phyloP scores from a whole-genome alignment of 2,329 filamentous ascomycete genomes.

The Ophiocordyceps camponoti-rufipedis region DNA sequence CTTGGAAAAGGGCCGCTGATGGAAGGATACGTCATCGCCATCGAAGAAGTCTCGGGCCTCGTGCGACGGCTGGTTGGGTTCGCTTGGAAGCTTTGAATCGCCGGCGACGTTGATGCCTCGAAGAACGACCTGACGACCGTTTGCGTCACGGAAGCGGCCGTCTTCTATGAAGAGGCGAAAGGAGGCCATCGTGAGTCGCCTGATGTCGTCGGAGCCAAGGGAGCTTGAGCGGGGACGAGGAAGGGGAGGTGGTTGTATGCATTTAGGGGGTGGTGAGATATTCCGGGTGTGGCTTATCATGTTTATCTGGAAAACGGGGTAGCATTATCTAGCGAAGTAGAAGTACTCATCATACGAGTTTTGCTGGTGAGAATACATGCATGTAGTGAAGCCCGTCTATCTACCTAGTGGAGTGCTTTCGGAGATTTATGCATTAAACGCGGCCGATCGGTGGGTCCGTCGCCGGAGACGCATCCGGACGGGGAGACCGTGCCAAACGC shows the following conservation, averaged over 20 bases:
- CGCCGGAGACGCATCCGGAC: too few relatives aligned
- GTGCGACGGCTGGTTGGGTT: slow-evolving; percentile 68
- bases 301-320: too few relatives aligned
- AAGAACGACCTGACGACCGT: slow-evolving; percentile 72
- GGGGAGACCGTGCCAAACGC: too few relatives aligned
- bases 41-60: slow-evolving; percentile 69
- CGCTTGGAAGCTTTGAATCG: slow-evolving; percentile 76
- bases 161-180: slow-evolving; percentile 73
- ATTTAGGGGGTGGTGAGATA: too few relatives aligned
- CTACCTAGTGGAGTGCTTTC: too few relatives aligned
- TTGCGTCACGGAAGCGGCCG: slow-evolving; percentile 60
- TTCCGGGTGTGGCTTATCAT: too few relatives aligned
- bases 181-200: slow-evolving; percentile 39
- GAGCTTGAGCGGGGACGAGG: not conserved
- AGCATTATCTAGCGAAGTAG: too few relatives aligned
- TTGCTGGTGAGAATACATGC: too few relatives aligned
- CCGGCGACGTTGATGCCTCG: slow-evolving; percentile 88
- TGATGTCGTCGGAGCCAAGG: not conserved
- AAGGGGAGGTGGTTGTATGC: not conserved
- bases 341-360: too few relatives aligned
- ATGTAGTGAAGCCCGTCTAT: too few relatives aligned
- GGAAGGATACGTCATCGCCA: slow-evolving; percentile 79
- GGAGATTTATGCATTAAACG: too few relatives aligned
- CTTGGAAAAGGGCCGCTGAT: slow-evolving; percentile 64
- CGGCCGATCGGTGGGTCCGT: too few relatives aligned